phyloP scores from a whole-genome alignment of 345 rosid genomes.

The Populus alba region DNA sequence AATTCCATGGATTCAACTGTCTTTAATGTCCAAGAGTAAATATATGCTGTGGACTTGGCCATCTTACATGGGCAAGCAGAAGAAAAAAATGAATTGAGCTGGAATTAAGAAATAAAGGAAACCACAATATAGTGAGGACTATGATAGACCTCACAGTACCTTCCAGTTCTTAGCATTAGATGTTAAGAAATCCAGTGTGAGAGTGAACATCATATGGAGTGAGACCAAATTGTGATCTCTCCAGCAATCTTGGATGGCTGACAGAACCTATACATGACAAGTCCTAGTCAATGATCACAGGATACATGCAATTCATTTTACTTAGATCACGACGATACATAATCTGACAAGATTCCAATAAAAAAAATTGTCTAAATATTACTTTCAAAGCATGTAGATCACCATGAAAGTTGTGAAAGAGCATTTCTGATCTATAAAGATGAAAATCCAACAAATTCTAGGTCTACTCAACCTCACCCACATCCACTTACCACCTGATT shows the following conservation, averaged over 20 bases:
- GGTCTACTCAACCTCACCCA: not conserved
- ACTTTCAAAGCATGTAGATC: not conserved
- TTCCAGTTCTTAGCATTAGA: constrained; percentile 91
- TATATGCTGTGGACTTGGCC: not conserved
- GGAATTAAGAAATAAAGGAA: not conserved
- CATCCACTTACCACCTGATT: no score
- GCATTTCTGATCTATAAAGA: not conserved
- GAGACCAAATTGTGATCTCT: constrained; percentile 66
- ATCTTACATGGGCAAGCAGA: not conserved
- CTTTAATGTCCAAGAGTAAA: not conserved
- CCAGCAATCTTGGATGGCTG: constrained; percentile 78
- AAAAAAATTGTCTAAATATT: not conserved
- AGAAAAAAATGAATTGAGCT: not conserved
- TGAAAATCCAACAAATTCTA: not conserved
- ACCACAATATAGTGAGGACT: not conserved
- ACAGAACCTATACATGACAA: constrained; percentile 57
- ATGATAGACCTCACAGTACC: constrained; percentile 39
- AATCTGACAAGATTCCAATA: not conserved
- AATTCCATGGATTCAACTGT: no score
- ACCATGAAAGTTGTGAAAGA: not conserved
- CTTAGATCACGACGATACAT: not conserved
- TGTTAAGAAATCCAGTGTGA: constrained; percentile 89
- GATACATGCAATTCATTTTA: constrained; percentile 3
- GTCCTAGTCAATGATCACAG: constrained; percentile 13
- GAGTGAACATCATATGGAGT: constrained; percentile 80